Percentiles rank a stretch among this genome's conserved stretches.
These are phyloP conservation scores for Suhomyces sp. DNA, from an alignment of 805 yeast genomes.

Conservation along the genomic window DNA sequence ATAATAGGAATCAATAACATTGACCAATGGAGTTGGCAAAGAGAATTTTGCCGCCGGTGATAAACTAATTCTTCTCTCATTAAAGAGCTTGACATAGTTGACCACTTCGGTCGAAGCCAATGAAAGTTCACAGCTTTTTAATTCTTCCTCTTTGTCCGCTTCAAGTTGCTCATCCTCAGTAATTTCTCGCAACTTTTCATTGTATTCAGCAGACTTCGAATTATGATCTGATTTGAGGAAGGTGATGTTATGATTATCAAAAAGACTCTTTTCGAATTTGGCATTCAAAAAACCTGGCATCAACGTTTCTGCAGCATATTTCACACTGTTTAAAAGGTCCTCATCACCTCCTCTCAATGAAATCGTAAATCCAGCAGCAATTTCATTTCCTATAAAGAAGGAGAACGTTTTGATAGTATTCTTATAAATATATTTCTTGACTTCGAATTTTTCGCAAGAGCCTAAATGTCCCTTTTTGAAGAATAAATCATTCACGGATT, in stretches of 20 bases:
- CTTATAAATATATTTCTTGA: conserved; percentile 60
- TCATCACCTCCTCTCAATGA: conserved; percentile 76
- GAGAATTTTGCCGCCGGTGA: conserved; percentile 83
- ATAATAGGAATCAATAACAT: conserved; percentile 54
- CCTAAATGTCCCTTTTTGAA: conserved; percentile 64
- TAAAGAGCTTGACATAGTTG: conserved; percentile 38
- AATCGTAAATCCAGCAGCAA: conserved; percentile 78
- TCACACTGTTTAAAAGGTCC: conserved; percentile 61
- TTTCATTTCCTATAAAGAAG: conserved; percentile 75
- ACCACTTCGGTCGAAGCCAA: conserved; percentile 32
- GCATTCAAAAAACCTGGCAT: conserved; percentile 76
- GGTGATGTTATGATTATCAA: conserved; percentile 21
- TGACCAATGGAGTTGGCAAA: conserved; percentile 60
- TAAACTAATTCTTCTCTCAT: conserved; percentile 63
- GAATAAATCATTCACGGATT: conserved; percentile 82
- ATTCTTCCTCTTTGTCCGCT: conserved; percentile 12
- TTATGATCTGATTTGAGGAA: conserved; percentile 12
- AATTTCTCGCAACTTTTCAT: conserved; percentile 11
- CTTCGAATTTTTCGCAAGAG: conserved; percentile 67
- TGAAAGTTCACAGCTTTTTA: conserved; percentile 16
- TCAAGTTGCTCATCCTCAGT: conserved; percentile 12
- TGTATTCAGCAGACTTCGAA: conserved; percentile 11
- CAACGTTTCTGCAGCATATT: conserved; percentile 78
- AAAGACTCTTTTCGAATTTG: conserved; percentile 59
- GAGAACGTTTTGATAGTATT: conserved; percentile 66